These are phyloP conservation scores for Fusarium nematophilum DNA, from an alignment of 2,329 filamentous ascomycete species.

Conservation along the genomic window DNA sequence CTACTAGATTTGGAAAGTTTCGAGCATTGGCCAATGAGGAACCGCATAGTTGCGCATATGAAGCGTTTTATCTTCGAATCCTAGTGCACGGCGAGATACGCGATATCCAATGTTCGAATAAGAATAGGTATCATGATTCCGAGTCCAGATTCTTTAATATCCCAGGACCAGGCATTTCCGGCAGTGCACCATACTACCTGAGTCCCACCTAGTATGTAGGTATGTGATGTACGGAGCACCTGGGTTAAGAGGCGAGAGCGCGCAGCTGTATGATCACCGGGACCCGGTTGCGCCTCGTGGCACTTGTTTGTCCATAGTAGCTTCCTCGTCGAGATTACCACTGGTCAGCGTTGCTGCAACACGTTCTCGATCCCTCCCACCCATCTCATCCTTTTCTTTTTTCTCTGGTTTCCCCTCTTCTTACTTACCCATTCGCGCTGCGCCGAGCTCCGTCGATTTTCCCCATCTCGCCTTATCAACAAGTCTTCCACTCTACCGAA, in stretches of 20 bases:
- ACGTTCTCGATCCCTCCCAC: slow-evolving; percentile 12
- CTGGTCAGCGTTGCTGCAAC: slow-evolving; percentile 3
- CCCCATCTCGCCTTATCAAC: slow-evolving; percentile 12
- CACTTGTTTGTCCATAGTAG: slow-evolving; percentile 6
- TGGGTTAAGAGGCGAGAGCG: too few relatives aligned
- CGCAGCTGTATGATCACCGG: slow-evolving; percentile 12
- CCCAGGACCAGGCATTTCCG: slow-evolving; percentile 14
- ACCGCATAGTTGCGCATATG: slow-evolving; percentile 13
- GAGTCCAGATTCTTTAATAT: slow-evolving; percentile 9
- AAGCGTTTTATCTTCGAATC: too few relatives aligned
- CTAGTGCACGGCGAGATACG: too few relatives aligned
- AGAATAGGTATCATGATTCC: slow-evolving; percentile 8
- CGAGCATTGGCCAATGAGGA: slow-evolving; percentile 36
- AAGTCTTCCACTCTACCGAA: neutral
- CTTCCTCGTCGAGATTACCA: neutral
- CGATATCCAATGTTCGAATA: too few relatives aligned
- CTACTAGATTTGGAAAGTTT: neutral
- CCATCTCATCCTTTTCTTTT: slow-evolving; percentile 15
- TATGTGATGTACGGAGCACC: too few relatives aligned
- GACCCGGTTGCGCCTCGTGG: slow-evolving; percentile 5
- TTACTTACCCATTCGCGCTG: neutral
- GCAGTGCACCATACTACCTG: too few relatives aligned
- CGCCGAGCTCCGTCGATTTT: slow-evolving; percentile 3
- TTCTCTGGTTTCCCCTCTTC: slow-evolving; percentile 17
- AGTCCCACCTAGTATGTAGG: too few relatives aligned